Evolutionary conservation across 208 protist species (phyloP).

Genomic region (Wallacemonas collosoma): DNA sequence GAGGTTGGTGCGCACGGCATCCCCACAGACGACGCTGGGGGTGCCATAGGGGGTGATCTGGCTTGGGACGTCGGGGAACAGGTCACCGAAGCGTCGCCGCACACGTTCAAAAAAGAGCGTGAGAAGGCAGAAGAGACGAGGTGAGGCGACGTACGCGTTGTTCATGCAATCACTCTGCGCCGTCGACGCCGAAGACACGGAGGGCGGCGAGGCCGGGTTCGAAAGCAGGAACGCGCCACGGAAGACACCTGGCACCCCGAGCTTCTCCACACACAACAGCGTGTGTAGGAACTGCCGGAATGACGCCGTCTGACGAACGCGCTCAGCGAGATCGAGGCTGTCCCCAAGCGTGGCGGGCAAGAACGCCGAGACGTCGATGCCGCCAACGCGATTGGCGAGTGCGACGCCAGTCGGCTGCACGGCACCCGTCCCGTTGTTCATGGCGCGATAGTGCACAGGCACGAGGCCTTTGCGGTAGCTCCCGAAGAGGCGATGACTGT

Average conservation of each 20-base stretch:
- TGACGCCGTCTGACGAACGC: slow-evolving; percentile 50
- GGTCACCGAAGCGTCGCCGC: slow-evolving; percentile 43
- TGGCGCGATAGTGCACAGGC: neutral
- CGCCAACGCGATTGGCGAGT: neutral
- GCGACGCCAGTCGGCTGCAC: neutral
- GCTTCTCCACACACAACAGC: slow-evolving; percentile 44
- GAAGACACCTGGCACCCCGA: slow-evolving; percentile 46
- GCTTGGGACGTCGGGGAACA: slow-evolving; percentile 43
- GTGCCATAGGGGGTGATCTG: neutral
- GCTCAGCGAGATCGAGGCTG: slow-evolving; percentile 37
- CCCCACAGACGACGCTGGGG: neutral
- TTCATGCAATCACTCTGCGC: slow-evolving; percentile 8
- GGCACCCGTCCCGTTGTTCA: slow-evolving; percentile 1
- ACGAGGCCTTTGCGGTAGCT: slow-evolving; percentile 50
- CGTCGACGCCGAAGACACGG: neutral
- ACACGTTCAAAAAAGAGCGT: slow-evolving; percentile 37
- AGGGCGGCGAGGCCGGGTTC: slow-evolving; percentile 3
- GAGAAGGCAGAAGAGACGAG: slow-evolving; percentile 40
- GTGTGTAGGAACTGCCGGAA: slow-evolving; percentile 54
- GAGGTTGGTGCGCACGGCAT: neutral
- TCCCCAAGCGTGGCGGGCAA: slow-evolving; percentile 48
- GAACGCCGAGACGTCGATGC: slow-evolving; percentile 48
- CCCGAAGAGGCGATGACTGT: slow-evolving; percentile 39
- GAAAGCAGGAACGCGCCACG: slow-evolving; percentile 26
- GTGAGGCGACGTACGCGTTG: slow-evolving; percentile 36